Evolutionary conservation across 495 filamentous ascomycete species (phyloP).

Genomic region (Penicillium paradoxum): DNA sequence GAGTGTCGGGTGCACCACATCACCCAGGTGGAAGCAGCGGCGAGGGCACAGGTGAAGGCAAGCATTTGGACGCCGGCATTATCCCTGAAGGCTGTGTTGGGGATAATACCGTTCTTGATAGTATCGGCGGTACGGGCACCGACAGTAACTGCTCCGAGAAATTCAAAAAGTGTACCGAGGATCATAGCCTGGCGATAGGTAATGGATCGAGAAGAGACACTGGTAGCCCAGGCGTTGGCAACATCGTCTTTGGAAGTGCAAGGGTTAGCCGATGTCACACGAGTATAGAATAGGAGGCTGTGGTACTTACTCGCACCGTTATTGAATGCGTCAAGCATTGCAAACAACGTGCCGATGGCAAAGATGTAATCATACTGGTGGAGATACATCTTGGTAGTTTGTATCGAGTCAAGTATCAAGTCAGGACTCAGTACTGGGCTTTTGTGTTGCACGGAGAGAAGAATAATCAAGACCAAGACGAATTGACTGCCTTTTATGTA

Average conservation of each 20-base stretch:
- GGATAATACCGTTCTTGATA: constrained; percentile 56
- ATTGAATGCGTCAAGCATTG: constrained; percentile 68
- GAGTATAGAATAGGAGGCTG: background rate
- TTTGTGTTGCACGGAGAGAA: background rate
- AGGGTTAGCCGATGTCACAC: background rate
- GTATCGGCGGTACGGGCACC: constrained; percentile 56
- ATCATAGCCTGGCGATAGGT: constrained; percentile 64
- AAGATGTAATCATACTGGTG: constrained; percentile 66
- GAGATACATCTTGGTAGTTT: constrained; percentile 44
- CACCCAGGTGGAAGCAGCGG: constrained; percentile 50
- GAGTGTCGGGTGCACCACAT: constrained; percentile 61
- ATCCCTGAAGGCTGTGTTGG: constrained; percentile 40
- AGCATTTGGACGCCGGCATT: constrained; percentile 58
- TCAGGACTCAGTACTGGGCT: background rate
- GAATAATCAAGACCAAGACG: background rate
- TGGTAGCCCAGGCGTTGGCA: constrained; percentile 70
- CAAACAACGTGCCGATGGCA: constrained; percentile 71
- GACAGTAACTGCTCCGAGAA: constrained; percentile 54
- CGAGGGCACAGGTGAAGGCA: constrained; percentile 54
- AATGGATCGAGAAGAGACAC: constrained; percentile 63
- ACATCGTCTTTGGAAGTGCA: constrained; percentile 54
- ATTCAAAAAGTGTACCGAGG: constrained; percentile 61
- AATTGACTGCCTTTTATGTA: constrained; percentile 5
- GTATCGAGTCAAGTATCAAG: background rate
- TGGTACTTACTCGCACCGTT: constrained; percentile 56